These are phyloP conservation scores for Blastocystis sp. DNA, from an alignment of 352 stramenopile species.

Conservation along the genomic window DNA sequence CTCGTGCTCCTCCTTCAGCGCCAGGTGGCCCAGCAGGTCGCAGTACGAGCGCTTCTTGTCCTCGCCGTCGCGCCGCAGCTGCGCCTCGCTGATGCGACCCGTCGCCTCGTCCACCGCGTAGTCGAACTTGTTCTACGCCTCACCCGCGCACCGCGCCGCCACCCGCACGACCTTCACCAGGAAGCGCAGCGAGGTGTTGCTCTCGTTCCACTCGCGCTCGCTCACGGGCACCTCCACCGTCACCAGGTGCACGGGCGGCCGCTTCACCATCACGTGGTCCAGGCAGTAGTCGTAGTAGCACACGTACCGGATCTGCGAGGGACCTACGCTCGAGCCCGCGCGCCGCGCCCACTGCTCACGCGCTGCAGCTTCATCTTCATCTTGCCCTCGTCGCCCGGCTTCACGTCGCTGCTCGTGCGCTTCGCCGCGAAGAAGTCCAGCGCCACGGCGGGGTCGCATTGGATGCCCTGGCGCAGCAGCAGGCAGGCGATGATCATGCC, in stretches of 20 bases:
- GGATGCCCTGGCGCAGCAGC: slow-evolving; percentile 43
- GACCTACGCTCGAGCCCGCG: neutral
- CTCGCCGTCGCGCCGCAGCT: neutral
- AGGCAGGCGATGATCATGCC: slow-evolving; percentile 67
- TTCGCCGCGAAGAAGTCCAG: slow-evolving; percentile 67
- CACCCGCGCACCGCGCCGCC: neutral
- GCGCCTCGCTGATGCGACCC: neutral
- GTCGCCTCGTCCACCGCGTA: slow-evolving; percentile 43
- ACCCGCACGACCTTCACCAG: neutral
- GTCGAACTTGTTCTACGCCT: slow-evolving; percentile 9
- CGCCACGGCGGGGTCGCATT: slow-evolving; percentile 18
- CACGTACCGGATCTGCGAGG: slow-evolving; percentile 66
- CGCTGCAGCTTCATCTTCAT: slow-evolving; percentile 36
- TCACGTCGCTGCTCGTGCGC: slow-evolving; percentile 24
- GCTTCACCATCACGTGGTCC: slow-evolving; percentile 20
- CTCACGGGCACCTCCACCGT: slow-evolving; percentile 2
- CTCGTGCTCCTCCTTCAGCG: slow-evolving; percentile 39
- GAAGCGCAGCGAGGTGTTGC: slow-evolving; percentile 2
- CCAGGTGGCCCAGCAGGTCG: slow-evolving; percentile 15
- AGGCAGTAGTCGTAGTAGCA: slow-evolving; percentile 62
- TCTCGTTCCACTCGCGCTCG: slow-evolving; percentile 7
- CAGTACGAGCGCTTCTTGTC: slow-evolving; percentile 7
- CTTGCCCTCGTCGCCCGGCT: neutral
- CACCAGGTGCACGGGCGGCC: neutral
- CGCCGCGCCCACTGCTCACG: slow-evolving; percentile 11